A percentile compares a stretch with the other conserved stretches of the same genome.
phyloP scores from a whole-genome alignment of 2,329 filamentous ascomycete genomes.

The Nothophoma quercina region DNA sequence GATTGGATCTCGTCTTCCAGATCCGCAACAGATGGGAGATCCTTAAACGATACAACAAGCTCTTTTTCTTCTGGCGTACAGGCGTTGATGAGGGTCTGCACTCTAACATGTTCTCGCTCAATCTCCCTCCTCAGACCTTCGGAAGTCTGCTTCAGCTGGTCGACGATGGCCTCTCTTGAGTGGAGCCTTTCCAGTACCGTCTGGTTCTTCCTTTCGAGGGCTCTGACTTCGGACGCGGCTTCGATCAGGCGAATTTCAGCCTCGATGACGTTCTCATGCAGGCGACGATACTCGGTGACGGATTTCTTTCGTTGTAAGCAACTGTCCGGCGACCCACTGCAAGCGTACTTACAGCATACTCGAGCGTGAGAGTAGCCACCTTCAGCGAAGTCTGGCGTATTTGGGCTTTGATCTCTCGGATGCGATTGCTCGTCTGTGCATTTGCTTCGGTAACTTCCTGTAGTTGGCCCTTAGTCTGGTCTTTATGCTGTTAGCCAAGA shows the following conservation, averaged over 20 bases:
- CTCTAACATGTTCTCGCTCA: conserved; percentile 24
- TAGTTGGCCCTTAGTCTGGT: conserved; percentile 56
- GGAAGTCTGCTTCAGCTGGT: conserved; percentile 25
- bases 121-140: conserved; percentile 21
- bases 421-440: conserved; percentile 54
- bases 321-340: not conserved
- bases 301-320: conserved; percentile 56
- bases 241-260: conserved; percentile 77
- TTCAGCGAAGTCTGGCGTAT: conserved; percentile 50
- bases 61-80: conserved; percentile 36
- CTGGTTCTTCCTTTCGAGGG: conserved; percentile 70
- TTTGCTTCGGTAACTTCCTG: conserved; percentile 37
- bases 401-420: conserved; percentile 58
- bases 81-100: conserved; percentile 23
- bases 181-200: conserved; percentile 45
- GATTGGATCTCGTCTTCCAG: conserved; percentile 77
- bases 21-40: conserved; percentile 56
- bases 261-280: conserved; percentile 71
- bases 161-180: conserved; percentile 27
- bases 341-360: conserved; percentile 60
- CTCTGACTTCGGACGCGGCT: conserved; percentile 78
- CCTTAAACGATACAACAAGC: conserved; percentile 28
- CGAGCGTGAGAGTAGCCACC: conserved; percentile 53
- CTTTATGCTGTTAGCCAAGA: conserved; percentile 43
- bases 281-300: conserved; percentile 67